phyloP scores from a whole-genome alignment of 768 basidiomycete genomes.

The Kwoniella newhampshirensis region DNA sequence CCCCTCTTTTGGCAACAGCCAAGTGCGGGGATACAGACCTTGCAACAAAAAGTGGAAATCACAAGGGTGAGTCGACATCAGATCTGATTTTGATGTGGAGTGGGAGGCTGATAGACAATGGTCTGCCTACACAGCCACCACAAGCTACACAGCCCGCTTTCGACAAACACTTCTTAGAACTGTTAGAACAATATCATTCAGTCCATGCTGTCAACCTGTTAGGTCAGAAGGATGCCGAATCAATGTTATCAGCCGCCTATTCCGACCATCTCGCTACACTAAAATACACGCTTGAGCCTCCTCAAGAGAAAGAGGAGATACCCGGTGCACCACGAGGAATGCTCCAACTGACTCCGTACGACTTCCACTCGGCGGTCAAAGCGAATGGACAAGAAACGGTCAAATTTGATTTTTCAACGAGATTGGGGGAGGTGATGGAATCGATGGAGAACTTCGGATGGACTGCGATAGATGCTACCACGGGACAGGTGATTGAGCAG shows the following conservation, averaged over 20 bases:
- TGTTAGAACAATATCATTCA: conserved; percentile 80
- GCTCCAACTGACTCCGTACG: conserved; percentile 71
- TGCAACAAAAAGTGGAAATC: conserved; percentile 90
- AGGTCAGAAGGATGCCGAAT: conserved; percentile 88
- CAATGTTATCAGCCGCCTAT: conserved; percentile 77
- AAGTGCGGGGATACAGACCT: conserved; percentile 73
- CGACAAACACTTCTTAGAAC: conserved; percentile 83
- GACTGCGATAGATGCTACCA: conserved; percentile 55
- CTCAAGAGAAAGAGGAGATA: conserved; percentile 46
- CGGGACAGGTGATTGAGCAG: conserved; percentile 61
- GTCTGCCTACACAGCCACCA: conserved; percentile 62
- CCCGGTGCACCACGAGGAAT: conserved; percentile 38
- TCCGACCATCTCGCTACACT: conserved; percentile 64
- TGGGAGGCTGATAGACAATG: neutral
- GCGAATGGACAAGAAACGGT: conserved; percentile 85
- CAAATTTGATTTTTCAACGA: conserved; percentile 65
- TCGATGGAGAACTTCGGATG: conserved; percentile 80
- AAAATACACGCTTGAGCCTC: conserved; percentile 23
- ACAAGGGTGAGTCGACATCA: conserved; percentile 43
- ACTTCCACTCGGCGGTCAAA: conserved; percentile 84
- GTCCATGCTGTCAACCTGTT: conserved; percentile 88
- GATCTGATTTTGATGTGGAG: neutral
- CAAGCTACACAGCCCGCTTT: conserved; percentile 92
- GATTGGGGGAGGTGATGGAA: conserved; percentile 52
- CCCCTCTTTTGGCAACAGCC: conserved; percentile 99